These are phyloP conservation scores for Rhynchosporium agropyri DNA, from an alignment of 2,329 filamentous ascomycete genomes.

Conservation along the genomic window DNA sequence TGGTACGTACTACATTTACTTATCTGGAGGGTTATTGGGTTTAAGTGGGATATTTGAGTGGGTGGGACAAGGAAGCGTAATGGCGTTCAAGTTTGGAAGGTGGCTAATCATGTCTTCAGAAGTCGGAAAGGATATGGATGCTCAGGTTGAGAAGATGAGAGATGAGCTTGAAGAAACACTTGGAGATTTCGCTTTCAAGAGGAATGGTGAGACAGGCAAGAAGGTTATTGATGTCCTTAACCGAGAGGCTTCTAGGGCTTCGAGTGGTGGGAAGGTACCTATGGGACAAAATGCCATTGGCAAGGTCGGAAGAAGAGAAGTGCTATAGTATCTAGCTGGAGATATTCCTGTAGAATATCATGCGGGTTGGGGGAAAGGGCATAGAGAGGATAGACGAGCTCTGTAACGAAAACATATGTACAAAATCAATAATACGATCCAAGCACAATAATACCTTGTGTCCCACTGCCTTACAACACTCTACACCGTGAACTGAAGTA, in stretches of 20 bases:
- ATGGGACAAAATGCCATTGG: slow-evolving; percentile 23
- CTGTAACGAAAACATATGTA: slow-evolving; percentile 7
- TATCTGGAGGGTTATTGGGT: not conserved
- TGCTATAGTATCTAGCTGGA: slow-evolving; percentile 1
- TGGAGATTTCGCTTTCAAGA: slow-evolving; percentile 57
- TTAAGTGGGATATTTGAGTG: not conserved
- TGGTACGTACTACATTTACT: slow-evolving; percentile 51
- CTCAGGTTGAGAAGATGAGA: slow-evolving; percentile 48
- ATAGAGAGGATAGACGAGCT: not conserved
- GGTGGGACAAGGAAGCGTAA: not conserved
- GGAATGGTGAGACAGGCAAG: slow-evolving; percentile 53
- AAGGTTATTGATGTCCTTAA: slow-evolving; percentile 61
- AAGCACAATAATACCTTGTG: no score
- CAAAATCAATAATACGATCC: no score
- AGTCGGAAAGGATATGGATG: slow-evolving; percentile 56
- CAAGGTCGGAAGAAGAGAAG: not conserved
- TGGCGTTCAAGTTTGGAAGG: not conserved
- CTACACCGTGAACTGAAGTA: no score
- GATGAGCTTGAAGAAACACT: slow-evolving; percentile 54
- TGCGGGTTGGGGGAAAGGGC: not conserved
- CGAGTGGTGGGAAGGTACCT: slow-evolving; percentile 38
- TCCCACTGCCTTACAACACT: no score
- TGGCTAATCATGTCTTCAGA: slow-evolving; percentile 44
- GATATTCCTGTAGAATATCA: not conserved
- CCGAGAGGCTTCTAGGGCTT: slow-evolving; percentile 49